Evolutionary conservation across 140 eudicot genomes (phyloP).

Genomic region (Cichorium intybus): DNA sequence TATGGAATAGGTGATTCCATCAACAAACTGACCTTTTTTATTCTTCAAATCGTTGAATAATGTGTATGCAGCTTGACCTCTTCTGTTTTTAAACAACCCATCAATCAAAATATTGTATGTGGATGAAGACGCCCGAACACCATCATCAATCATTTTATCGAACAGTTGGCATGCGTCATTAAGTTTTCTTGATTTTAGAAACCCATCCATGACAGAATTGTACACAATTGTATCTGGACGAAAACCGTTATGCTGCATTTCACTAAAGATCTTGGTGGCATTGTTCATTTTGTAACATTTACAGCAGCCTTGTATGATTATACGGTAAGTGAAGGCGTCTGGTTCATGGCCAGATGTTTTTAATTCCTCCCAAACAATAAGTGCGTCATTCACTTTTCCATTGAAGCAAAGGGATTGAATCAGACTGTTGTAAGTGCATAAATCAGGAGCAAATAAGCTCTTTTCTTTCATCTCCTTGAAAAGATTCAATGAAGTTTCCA

Average conservation of each 20-base stretch:
- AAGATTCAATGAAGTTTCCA: conserved; percentile 53
- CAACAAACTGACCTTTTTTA: conserved; percentile 81
- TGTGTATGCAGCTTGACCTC: conserved; percentile 69
- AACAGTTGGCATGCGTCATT: conserved; percentile 77
- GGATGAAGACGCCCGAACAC: conserved; percentile 63
- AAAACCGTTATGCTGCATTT: conserved; percentile 78
- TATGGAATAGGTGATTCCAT: conserved; percentile 72
- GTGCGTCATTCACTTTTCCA: conserved; percentile 86
- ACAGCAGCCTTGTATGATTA: conserved; percentile 86
- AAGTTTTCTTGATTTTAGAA: conserved; percentile 68
- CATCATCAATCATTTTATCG: conserved; percentile 84
- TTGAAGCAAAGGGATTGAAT: conserved; percentile 69
- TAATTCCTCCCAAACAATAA: conserved; percentile 73
- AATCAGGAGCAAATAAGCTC: conserved; percentile 49
- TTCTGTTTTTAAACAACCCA: conserved; percentile 70
- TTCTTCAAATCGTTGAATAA: conserved; percentile 71
- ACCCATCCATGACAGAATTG: conserved; percentile 79
- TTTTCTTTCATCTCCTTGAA: conserved; percentile 85
- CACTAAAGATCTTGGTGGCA: conserved; percentile 61
- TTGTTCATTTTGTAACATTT: conserved; percentile 64
- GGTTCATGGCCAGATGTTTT: conserved; percentile 89
- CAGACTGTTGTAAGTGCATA: conserved; percentile 86
- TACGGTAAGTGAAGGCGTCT: conserved; percentile 67
- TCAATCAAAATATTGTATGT: conserved; percentile 82
- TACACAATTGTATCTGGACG: conserved; percentile 64